These are phyloP conservation scores for Penicillium tannophilum DNA, from an alignment of 495 filamentous ascomycete species.

Conservation along the genomic window DNA sequence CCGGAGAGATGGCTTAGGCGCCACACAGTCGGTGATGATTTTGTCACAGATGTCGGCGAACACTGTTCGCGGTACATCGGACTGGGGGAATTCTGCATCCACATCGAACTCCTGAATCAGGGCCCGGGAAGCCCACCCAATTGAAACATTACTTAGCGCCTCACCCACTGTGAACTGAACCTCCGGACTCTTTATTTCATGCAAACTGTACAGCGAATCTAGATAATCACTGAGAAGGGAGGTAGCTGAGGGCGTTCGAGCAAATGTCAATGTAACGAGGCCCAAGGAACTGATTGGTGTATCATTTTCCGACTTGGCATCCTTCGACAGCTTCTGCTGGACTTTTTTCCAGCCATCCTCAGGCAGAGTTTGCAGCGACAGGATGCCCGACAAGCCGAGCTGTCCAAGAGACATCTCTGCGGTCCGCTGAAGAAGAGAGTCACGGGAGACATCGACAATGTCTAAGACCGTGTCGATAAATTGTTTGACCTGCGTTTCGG, in stretches of 20 bases:
- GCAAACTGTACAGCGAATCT: conserved; percentile 67
- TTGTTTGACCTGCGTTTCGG: conserved; percentile 35
- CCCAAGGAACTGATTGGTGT: conserved; percentile 78
- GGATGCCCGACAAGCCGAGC: conserved; percentile 67
- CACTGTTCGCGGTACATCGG: conserved; percentile 46
- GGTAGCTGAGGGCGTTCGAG: conserved; percentile 34
- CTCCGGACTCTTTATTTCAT: conserved; percentile 81
- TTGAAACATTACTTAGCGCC: conserved; percentile 73
- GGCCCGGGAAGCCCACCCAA: conserved; percentile 75
- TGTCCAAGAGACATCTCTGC: conserved; percentile 71
- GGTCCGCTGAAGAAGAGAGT: conserved; percentile 59
- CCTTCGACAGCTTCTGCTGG: conserved; percentile 58
- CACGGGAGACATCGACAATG: conserved; percentile 52
- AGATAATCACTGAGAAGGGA: conserved; percentile 48
- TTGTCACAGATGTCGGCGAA: conserved; percentile 63
- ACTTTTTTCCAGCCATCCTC: conserved; percentile 45
- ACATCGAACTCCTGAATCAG: conserved; percentile 63
- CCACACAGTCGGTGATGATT: conserved; percentile 70
- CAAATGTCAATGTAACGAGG: conserved; percentile 57
- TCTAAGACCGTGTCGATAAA: conserved; percentile 46
- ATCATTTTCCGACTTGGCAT: conserved; percentile 80
- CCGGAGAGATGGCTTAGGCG: conserved; percentile 81
- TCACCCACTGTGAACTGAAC: conserved; percentile 88
- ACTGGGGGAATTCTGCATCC: conserved; percentile 47
- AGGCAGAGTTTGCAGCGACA: conserved; percentile 45